These are phyloP conservation scores for Heritiera fomes DNA, from an alignment of 345 rosid genomes.

Conservation along the genomic window DNA sequence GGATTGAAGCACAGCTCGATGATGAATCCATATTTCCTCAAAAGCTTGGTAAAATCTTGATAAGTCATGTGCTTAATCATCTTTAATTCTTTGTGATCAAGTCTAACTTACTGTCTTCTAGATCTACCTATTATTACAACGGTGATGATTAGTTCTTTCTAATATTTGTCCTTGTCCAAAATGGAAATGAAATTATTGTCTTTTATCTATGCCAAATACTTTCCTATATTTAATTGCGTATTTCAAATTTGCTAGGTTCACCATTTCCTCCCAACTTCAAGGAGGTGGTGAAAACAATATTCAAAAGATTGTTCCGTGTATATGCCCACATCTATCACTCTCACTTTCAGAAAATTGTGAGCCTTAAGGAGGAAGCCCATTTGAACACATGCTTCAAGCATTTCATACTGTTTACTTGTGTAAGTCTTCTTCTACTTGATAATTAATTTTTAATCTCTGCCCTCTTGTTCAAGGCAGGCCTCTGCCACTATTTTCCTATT, in stretches of 20 bases:
- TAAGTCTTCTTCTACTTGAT: slow-evolving; percentile 40
- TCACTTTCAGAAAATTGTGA: slow-evolving; percentile 98
- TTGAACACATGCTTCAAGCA: slow-evolving; percentile 99
- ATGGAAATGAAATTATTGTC: neutral
- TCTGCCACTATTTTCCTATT: neutral
- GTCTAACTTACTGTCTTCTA: neutral
- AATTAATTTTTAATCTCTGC: neutral
- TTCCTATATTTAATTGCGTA: neutral
- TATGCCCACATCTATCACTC: slow-evolving; percentile 96
- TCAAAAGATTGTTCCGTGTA: slow-evolving; percentile 92
- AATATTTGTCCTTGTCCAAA: neutral
- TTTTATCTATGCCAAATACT: slow-evolving; percentile 1
- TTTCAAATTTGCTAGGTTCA: slow-evolving; percentile 55
- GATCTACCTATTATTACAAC: neutral
- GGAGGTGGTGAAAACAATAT: slow-evolving; percentile 95
- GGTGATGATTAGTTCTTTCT: neutral
- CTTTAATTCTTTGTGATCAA: slow-evolving; percentile 6
- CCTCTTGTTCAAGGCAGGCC: neutral
- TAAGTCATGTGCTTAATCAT: slow-evolving; percentile 13
- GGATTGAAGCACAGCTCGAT: slow-evolving; percentile 97
- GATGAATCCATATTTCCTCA: slow-evolving; percentile 97
- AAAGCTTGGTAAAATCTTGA: slow-evolving; percentile 70
- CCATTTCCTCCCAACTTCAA: slow-evolving; percentile 96
- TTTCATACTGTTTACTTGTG: slow-evolving; percentile 89
- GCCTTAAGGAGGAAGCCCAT: slow-evolving; percentile 99